These are phyloP conservation scores for Nectriaceae sp. DNA, from an alignment of 2,329 filamentous ascomycete genomes.

Conservation along the genomic window DNA sequence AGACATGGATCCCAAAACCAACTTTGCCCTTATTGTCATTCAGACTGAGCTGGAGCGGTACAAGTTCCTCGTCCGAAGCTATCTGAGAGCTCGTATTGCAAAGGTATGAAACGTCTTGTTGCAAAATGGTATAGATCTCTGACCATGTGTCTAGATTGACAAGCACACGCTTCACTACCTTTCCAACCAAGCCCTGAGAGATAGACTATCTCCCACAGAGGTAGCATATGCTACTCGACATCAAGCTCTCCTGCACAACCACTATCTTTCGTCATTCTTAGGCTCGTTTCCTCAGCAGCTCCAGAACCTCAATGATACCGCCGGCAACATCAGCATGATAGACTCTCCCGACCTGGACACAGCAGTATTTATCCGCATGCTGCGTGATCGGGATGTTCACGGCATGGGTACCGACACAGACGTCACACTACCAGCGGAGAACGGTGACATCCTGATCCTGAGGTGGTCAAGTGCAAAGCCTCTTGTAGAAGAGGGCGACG, in stretches of 20 bases:
- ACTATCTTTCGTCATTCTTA: conserved; percentile 86
- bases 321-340: conserved; percentile 89
- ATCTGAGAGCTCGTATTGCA: conserved; percentile 80
- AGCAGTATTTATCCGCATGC: conserved; percentile 80
- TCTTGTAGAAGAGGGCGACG: conserved; percentile 55
- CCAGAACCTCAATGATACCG: conserved; percentile 86
- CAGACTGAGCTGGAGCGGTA: conserved; percentile 95
- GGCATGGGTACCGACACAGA: conserved; percentile 67
- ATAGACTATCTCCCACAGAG: conserved; percentile 75
- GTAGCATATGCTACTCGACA: conserved; percentile 81
- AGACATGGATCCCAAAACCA: conserved; percentile 85
- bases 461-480: conserved; percentile 73
- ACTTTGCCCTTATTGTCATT: conserved; percentile 90
- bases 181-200: conserved; percentile 53
- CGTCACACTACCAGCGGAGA: conserved; percentile 56
- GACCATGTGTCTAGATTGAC: conserved; percentile 61
- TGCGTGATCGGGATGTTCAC: conserved; percentile 60
- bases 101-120: conserved; percentile 59
- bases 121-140: not conserved
- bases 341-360: conserved; percentile 80
- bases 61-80: conserved; percentile 85
- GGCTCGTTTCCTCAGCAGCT: conserved; percentile 76
- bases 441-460: conserved; percentile 69
- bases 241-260: conserved; percentile 78
- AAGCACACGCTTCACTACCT: conserved; percentile 75